Base-by-base conservation (phyloP, 208 protist species). In the Leishmania martiniquensis region DNA sequence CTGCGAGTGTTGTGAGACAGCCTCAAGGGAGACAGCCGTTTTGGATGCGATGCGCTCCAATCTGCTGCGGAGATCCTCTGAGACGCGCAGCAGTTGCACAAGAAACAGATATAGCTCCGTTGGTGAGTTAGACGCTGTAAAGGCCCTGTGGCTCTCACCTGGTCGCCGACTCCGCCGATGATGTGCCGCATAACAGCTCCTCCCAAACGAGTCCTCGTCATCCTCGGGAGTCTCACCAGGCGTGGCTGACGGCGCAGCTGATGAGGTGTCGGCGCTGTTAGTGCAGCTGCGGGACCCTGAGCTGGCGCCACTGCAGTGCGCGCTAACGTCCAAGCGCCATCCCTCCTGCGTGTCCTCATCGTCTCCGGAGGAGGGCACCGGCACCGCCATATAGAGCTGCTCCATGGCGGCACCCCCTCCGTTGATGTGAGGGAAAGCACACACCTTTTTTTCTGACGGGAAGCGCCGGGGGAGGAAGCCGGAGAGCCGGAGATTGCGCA, bases 301-400 rank as follows among this genome's bases (percentile, higher is more conserved):
- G 54, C 17, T 29, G 29, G 55, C 62, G 60, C 45, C 34, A 59
- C 85, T 87, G 29, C 45, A 66, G 57, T 85, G 85, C 0, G 82
- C 74, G 47, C 85, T 89, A 13, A 89, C 49, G 42, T 85, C 82
- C n/a, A 87, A 69, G 44, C 57, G 66, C 2, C 29, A 54, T 20
- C 29, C 73, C 25, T 54, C 69, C 3, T 15, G 39, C 15, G 25
- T 32, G 4, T 75, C 57, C 4, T 80, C 77, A 5, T 78, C 73
- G 34, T 86, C 86, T 37, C 42, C 47, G 17, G 59, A 77, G 49
- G 59, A 60, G 55, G 73, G 81, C 13, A 83, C 70, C n/a, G 77
- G 72, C 68, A 76, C 57, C 17, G 81, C 82, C 32, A 86, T 78
- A 45, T 90, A 87, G n/a, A 85, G 77, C 54, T 81, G 70, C 13